A percentile compares a stretch with the other conserved stretches of the same genome.
Conservation (phyloP, 2,329 filamentous ascomycete species). For the Leptographium procerum region DNA sequence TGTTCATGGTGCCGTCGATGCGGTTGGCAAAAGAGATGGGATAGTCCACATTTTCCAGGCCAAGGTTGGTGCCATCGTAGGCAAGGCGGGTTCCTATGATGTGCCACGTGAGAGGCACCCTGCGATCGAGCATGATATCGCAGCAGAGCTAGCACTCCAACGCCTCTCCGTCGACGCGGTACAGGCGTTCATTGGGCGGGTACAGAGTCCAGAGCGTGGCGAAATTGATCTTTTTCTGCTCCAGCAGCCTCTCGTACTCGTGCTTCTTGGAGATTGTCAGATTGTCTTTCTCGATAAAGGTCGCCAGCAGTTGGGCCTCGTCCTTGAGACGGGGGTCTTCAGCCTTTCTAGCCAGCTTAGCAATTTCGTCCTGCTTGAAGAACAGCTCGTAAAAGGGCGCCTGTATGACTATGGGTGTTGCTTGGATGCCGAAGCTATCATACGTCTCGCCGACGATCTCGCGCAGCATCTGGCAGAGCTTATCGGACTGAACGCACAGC, state of each 20-base stretch:
- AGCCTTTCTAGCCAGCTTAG: background rate
- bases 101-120: background rate
- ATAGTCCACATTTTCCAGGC: background rate
- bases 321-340: background rate
- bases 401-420: background rate
- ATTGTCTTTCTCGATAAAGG: background rate
- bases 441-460: background rate
- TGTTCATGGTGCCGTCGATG: background rate
- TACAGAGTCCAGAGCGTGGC: background rate
- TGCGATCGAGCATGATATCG: background rate
- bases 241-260: background rate
- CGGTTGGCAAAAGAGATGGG: background rate
- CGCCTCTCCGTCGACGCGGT: background rate
- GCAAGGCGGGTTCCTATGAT: background rate
- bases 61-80: background rate
- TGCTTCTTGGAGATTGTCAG: background rate
- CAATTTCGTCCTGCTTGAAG: background rate
- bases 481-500: background rate
- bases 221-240: background rate
- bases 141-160: conserved; percentile 1
- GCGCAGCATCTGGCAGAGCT: background rate
- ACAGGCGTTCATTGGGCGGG: background rate
- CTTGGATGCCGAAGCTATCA: background rate
- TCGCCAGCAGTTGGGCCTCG: background rate
- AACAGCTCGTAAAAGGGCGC: background rate